These are phyloP conservation scores for Alternaria sp. DNA, from an alignment of 2,329 filamentous ascomycete species.

Conservation along the genomic window DNA sequence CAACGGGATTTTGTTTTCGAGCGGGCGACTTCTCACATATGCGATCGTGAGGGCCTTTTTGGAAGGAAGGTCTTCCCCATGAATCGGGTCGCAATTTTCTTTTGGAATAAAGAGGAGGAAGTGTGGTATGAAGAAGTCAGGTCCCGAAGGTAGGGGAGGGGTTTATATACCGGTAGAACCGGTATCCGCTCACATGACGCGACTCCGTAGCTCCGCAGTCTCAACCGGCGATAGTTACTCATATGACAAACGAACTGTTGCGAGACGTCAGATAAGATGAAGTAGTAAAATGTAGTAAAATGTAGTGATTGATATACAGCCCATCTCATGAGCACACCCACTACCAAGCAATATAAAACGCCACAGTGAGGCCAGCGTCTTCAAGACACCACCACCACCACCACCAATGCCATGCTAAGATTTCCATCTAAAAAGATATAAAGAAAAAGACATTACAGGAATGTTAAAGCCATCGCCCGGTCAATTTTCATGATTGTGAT, in stretches of 20 bases:
- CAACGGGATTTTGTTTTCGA: not conserved
- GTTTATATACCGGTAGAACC: not conserved
- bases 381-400: not conserved
- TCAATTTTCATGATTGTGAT: too few species aligned
- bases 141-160: not conserved
- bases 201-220: not conserved
- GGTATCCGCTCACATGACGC: not conserved
- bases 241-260: not conserved
- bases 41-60: too few species aligned
- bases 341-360: not conserved
- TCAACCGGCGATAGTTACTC: too few species aligned
- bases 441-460: not conserved
- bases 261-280: not conserved
- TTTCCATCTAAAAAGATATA: not conserved
- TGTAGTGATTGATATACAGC: not conserved
- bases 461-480: too few species aligned
- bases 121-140: not conserved
- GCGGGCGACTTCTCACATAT: not conserved
- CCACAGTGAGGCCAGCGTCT: not conserved
- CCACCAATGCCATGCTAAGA: not conserved
- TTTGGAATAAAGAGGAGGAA: not conserved
- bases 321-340: not conserved
- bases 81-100: too few species aligned
- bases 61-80: too few species aligned
- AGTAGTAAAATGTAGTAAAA: not conserved